Percentiles rank a stretch among this genome's conserved stretches.
Evolutionary conservation across 2,329 filamentous ascomycete genomes (phyloP).

Genomic region (Coniochaeta hoffmannii): DNA sequence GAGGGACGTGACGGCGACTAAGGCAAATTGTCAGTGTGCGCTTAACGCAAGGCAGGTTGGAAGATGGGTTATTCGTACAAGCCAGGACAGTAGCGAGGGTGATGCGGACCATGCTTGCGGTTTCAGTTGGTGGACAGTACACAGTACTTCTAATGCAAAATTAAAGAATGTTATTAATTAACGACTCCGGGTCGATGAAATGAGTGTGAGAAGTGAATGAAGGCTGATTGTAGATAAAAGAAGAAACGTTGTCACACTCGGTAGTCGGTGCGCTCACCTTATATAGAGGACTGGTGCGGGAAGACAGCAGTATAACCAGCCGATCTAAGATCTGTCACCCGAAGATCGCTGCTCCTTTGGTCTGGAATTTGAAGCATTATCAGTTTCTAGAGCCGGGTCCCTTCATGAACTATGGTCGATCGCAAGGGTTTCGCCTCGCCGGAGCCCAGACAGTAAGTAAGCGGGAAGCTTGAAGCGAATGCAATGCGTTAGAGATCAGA

Average conservation of each 20-base stretch:
- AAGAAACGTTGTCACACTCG: not conserved
- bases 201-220: not conserved
- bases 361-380: not conserved
- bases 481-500: not conserved
- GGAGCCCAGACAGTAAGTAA: not conserved
- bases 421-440: not conserved
- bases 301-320: not conserved
- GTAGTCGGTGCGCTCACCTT: not conserved
- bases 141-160: not conserved
- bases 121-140: not conserved
- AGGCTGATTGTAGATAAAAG: not conserved
- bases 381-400: not conserved
- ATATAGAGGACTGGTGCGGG: not conserved
- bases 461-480: not conserved
- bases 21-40: not conserved
- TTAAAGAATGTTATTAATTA: not conserved
- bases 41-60: not conserved
- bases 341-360: not conserved
- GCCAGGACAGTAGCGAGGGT: constrained; percentile 7
- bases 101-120: constrained; percentile 7
- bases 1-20: constrained; percentile 8
- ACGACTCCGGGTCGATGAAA: not conserved
- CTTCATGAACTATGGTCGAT: not conserved
- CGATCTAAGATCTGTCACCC: not conserved
- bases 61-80: constrained; percentile 2